phyloP scores from a whole-genome alignment of 2,329 filamentous ascomycete genomes.

The Akanthomyces dipterigenus region DNA sequence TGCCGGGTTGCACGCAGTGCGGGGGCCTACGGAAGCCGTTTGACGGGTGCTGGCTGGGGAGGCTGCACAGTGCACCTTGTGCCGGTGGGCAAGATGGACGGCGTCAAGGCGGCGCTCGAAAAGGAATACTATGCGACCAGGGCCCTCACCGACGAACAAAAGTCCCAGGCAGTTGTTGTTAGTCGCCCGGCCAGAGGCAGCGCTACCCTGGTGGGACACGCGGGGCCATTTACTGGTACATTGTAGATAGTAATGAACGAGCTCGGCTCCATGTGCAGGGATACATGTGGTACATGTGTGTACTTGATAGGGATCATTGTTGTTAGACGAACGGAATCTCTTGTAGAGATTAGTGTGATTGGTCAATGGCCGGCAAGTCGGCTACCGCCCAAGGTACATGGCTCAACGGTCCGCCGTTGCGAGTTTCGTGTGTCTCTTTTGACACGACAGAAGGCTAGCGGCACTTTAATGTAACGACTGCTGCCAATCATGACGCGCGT shows the following conservation, averaged over 20 bases:
- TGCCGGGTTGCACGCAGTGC: conserved; percentile 71
- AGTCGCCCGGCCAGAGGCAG: conserved; percentile 78
- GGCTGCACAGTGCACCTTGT: conserved; percentile 94
- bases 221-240: conserved; percentile 27
- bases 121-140: conserved; percentile 74
- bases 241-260: conserved; percentile 8
- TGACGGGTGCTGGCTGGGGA: conserved; percentile 95
- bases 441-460: not conserved
- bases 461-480: not conserved
- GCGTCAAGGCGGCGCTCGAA: conserved; percentile 70
- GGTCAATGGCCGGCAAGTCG: not conserved
- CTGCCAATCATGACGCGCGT: not conserved
- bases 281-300: not conserved
- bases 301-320: too few species aligned
- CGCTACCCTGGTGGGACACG: conserved; percentile 23
- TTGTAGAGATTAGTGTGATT: too few species aligned
- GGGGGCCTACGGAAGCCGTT: conserved; percentile 74
- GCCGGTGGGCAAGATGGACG: conserved; percentile 71
- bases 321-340: too few species aligned
- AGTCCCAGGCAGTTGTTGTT: conserved; percentile 75
- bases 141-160: conserved; percentile 60
- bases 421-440: not conserved
- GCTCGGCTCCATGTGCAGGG: too few species aligned
- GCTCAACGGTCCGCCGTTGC: not conserved
- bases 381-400: not conserved